phyloP scores from a whole-genome alignment of 306 rosid species.

The Canavalia ensiformis region DNA sequence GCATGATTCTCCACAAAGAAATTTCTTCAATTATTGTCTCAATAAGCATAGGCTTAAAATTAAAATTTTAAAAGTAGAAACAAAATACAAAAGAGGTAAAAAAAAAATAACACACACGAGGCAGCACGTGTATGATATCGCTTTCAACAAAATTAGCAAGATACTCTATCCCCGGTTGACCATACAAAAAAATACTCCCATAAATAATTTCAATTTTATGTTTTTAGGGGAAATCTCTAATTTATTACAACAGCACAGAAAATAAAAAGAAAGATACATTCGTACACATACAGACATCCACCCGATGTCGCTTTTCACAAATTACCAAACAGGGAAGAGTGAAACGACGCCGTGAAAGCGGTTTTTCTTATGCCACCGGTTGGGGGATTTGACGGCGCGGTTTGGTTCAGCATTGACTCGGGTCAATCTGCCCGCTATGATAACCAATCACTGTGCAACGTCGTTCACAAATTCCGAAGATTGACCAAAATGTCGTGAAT shows the following conservation, averaged over 20 bases:
- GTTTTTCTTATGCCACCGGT: conserved; percentile 2
- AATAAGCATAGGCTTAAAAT: not conserved
- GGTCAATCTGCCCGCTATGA: conserved; percentile 49
- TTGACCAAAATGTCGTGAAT: conserved; percentile 56
- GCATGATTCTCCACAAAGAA: not conserved
- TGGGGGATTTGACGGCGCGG: conserved; percentile 53
- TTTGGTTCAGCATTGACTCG: conserved; percentile 50
- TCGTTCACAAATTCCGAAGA: conserved; percentile 49
- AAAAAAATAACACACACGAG: conserved; percentile 46
- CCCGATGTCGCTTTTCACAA: not conserved
- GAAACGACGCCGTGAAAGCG: conserved; percentile 27
- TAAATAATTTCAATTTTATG: not conserved
- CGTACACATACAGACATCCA: too few species aligned
- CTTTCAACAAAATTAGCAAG: conserved; percentile 50
- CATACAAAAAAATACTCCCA: not conserved
- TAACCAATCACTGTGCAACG: conserved; percentile 45
- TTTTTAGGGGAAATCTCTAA: not conserved
- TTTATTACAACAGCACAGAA: conserved; percentile 16
- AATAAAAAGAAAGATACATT: not conserved
- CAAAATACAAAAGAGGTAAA: not conserved
- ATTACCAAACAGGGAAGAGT: conserved; percentile 26
- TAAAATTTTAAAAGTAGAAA: not conserved
- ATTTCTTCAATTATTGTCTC: conserved; percentile 7
- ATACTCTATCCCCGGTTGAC: conserved; percentile 6
- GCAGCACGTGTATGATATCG: conserved; percentile 57